Percentiles rank a stretch among this genome's conserved stretches.
phyloP scores from a whole-genome alignment of 805 yeast species.

The Candida takata region DNA sequence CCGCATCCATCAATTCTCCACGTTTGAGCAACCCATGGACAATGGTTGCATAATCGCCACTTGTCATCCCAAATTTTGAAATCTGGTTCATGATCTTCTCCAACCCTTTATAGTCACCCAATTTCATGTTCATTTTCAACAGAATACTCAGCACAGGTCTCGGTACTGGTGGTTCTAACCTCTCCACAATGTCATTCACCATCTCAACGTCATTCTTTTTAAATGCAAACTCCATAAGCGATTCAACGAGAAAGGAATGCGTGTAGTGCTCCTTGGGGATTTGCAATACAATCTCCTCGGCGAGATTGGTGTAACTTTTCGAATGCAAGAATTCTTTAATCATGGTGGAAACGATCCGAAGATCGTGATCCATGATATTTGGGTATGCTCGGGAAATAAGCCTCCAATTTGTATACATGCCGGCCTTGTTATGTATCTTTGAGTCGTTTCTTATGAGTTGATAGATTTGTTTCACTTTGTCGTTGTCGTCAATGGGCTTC shows the following conservation, averaged over 20 bases:
- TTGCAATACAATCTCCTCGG: conserved; percentile 14
- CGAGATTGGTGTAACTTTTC: conserved; percentile 6
- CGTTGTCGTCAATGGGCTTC: conserved; percentile 2
- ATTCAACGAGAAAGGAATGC: conserved; percentile 8
- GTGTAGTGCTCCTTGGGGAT: conserved; percentile 10
- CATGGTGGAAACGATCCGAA: conserved; percentile 9
- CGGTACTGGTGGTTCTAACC: conserved; percentile 11
- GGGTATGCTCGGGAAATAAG: conserved; percentile 9
- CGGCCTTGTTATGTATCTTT: conserved; percentile 13
- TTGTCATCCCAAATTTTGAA: conserved; percentile 9
- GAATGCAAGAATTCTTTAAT: conserved; percentile 12
- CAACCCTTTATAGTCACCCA: conserved; percentile 15
- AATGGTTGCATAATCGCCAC: conserved; percentile 16
- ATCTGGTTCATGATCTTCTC: conserved; percentile 18
- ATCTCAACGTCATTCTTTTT: conserved; percentile 6
- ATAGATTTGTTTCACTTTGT: conserved; percentile 7
- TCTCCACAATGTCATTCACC: conserved; percentile 11
- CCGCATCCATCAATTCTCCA: conserved; percentile 8
- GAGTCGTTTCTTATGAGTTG: conserved; percentile 12
- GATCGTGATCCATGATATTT: conserved; percentile 14
- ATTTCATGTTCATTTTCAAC: conserved; percentile 13
- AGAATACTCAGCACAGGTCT: conserved; percentile 12
- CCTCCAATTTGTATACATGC: conserved; percentile 19
- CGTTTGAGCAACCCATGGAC: conserved; percentile 13
- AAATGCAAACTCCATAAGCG: conserved; percentile 11